Percentiles rank a stretch among this genome's conserved stretches.
phyloP scores from a whole-genome alignment of 192 early-diverging fungal species.

The Rhizoclosmatium globosum region DNA sequence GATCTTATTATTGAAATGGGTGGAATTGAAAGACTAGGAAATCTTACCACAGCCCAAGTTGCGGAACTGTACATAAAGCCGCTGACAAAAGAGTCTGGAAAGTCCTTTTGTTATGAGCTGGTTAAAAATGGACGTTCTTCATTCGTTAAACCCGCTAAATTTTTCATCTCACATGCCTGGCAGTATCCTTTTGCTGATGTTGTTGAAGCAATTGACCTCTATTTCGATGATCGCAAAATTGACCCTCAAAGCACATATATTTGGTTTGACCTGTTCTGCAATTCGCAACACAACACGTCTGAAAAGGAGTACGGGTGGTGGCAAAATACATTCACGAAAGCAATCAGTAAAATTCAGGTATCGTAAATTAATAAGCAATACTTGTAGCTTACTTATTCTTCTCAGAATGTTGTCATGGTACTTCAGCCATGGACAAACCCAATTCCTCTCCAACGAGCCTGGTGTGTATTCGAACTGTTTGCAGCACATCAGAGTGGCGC shows the following conservation, averaged over 20 bases:
- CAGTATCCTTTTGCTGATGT: slow-evolving; percentile 36
- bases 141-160: background rate
- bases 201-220: slow-evolving; percentile 35
- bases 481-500: background rate
- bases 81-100: slow-evolving; percentile 12
- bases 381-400: too few species aligned
- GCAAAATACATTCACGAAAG: slow-evolving; percentile 43
- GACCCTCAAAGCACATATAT: slow-evolving; percentile 1
- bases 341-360: slow-evolving; percentile 23
- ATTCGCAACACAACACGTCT: slow-evolving; percentile 37
- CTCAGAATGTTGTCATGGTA: slow-evolving; percentile 9
- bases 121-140: background rate
- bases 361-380: too few species aligned
- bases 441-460: slow-evolving; percentile 6
- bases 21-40: background rate
- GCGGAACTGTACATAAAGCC: slow-evolving; percentile 25
- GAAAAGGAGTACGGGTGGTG: slow-evolving; percentile 30
- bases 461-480: slow-evolving; percentile 23
- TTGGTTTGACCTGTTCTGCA: slow-evolving; percentile 47
- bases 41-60: slow-evolving; percentile 30
- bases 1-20: background rate
- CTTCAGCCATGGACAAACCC: slow-evolving; percentile 11
- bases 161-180: slow-evolving; percentile 43
- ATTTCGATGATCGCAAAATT: slow-evolving; percentile 15
- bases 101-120: background rate